phyloP scores from a whole-genome alignment of 2,329 filamentous ascomycete genomes.

The Aquanectria penicillioides region DNA sequence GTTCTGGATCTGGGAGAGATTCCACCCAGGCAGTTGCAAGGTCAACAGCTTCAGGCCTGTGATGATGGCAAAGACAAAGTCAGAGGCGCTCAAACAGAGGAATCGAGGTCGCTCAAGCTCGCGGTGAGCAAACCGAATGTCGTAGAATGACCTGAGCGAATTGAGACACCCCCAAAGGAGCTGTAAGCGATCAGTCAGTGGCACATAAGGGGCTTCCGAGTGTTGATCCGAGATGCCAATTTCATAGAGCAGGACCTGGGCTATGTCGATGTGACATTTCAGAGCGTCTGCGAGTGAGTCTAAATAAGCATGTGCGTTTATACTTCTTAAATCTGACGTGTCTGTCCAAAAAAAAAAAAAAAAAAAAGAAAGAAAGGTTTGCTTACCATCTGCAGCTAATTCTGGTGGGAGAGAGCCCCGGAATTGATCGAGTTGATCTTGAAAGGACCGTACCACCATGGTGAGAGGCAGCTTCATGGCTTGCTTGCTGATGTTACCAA shows the following conservation, averaged over 20 bases:
- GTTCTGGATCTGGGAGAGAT: constrained; percentile 47
- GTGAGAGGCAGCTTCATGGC: constrained; percentile 51
- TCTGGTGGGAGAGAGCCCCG: constrained; percentile 48
- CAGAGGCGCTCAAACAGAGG: constrained; percentile 56
- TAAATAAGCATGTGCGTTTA: no score
- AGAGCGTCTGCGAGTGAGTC: constrained; percentile 53
- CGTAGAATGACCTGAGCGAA: constrained; percentile 53
- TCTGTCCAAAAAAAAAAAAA: no score
- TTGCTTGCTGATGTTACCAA: constrained; percentile 41
- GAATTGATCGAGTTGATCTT: constrained; percentile 55
- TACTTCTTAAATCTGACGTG: no score
- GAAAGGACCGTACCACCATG: constrained; percentile 55
- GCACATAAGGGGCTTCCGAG: constrained; percentile 43
- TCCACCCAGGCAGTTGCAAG: constrained; percentile 58
- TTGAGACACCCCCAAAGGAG: constrained; percentile 58
- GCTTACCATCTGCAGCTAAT: constrained; percentile 48
- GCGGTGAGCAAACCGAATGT: constrained; percentile 44
- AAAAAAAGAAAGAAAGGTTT: no score
- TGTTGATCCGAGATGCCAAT: constrained; percentile 54
- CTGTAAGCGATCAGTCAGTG: constrained; percentile 52
- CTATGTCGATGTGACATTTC: constrained; percentile 54
- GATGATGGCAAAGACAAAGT: constrained; percentile 59
- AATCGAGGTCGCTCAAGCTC: constrained; percentile 52
- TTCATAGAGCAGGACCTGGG: constrained; percentile 59
- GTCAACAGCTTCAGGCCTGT: constrained; percentile 58